These are phyloP conservation scores for Aspergillus pseudoglaucus DNA, from an alignment of 2,329 filamentous ascomycete species.

Conservation along the genomic window DNA sequence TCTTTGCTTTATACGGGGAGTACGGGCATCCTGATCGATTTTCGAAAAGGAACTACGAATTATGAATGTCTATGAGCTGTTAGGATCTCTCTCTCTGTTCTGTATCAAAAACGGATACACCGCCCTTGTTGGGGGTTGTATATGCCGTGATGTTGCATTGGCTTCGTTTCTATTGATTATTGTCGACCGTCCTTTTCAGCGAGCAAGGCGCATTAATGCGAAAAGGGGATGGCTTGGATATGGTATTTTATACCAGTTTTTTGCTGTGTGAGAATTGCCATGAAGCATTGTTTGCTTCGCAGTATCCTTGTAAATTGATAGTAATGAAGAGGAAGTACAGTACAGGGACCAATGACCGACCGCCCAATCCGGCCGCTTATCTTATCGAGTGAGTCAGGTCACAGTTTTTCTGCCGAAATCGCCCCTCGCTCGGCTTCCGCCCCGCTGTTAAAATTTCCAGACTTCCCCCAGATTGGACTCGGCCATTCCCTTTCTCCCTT, in stretches of 20 bases:
- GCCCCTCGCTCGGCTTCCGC: conserved; percentile 20
- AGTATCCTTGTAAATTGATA: conserved; percentile 2
- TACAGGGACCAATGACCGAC: not conserved
- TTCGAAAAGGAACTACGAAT: not conserved
- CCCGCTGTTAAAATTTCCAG: conserved; percentile 20
- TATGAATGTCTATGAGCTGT: not conserved
- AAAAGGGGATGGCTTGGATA: conserved; percentile 1
- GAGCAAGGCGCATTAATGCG: conserved; percentile 21
- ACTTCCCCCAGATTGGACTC: conserved; percentile 12
- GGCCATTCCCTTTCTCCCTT: conserved; percentile 13
- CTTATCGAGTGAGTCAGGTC: conserved; percentile 25
- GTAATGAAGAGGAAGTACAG: not conserved
- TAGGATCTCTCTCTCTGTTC: not conserved
- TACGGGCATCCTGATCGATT: not conserved
- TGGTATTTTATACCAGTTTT: not conserved
- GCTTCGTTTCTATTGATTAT: conserved; percentile 4
- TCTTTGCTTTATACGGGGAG: not conserved
- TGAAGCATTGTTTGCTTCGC: not conserved
- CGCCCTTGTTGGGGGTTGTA: not conserved
- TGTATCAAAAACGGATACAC: conserved; percentile 13
- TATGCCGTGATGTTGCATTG: conserved; percentile 15
- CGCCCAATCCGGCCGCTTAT: conserved; percentile 10
- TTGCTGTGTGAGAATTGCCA: not conserved
- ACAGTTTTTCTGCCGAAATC: conserved; percentile 20
- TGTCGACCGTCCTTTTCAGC: conserved; percentile 8